Evolutionary conservation across 2,329 filamentous ascomycete species (phyloP).

Genomic region (Xylariales sp.): DNA sequence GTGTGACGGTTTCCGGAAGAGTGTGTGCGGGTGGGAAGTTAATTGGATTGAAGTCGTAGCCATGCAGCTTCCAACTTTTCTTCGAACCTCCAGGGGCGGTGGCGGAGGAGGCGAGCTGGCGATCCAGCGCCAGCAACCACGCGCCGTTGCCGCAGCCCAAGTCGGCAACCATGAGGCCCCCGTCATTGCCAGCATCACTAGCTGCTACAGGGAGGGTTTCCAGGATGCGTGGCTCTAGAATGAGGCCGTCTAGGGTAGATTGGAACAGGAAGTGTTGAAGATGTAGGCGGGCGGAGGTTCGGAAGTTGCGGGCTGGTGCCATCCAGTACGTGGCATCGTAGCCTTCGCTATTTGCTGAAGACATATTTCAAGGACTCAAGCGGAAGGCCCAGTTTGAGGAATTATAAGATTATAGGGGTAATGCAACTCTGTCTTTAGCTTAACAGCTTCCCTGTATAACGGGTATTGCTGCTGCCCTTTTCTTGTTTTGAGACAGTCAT

Average conservation of each 20-base stretch:
- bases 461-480: no score
- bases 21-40: slow-evolving; percentile 13
- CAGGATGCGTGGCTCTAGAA: slow-evolving; percentile 9
- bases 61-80: slow-evolving; percentile 12
- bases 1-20: slow-evolving; percentile 11
- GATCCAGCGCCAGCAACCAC: slow-evolving; percentile 15
- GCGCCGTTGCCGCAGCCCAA: slow-evolving; percentile 19
- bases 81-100: no score
- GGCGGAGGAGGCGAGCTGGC: slow-evolving; percentile 10
- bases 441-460: no score
- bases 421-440: no score
- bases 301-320: no score
- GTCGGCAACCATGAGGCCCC: slow-evolving; percentile 14
- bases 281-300: slow-evolving; percentile 2
- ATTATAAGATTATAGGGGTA: no score
- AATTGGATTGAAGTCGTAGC: slow-evolving; percentile 17
- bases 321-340: no score
- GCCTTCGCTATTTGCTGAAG: no score
- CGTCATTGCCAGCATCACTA: not conserved
- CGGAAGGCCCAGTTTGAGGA: no score
- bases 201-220: no score
- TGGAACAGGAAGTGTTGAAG: slow-evolving; percentile 7
- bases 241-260: slow-evolving; percentile 16
- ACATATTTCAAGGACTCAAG: no score
- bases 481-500: no score